Percentiles rank a stretch among this genome's conserved stretches.
phyloP scores from a whole-genome alignment of 345 rosid species.

The Salix arbutifolia region DNA sequence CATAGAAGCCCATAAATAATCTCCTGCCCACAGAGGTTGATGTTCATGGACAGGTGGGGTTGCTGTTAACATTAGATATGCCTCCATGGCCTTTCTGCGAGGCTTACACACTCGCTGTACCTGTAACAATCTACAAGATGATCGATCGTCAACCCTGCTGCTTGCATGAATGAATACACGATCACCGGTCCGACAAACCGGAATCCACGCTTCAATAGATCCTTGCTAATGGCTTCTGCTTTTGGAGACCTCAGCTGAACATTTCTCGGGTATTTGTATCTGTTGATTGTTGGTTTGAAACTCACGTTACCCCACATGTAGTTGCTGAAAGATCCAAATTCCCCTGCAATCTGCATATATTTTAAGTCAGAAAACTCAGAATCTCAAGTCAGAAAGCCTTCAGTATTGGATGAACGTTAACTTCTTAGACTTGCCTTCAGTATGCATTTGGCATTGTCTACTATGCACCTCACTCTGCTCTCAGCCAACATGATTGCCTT shows the following conservation, averaged over 20 bases:
- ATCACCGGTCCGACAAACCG: constrained; percentile 93
- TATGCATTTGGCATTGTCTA: constrained; percentile 87
- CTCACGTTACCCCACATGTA: constrained; percentile 85
- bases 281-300: constrained; percentile 67
- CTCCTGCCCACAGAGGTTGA: background rate
- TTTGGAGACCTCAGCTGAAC: constrained; percentile 80
- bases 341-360: constrained; percentile 49
- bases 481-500: constrained; percentile 75
- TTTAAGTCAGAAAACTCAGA: background rate
- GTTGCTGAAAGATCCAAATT: constrained; percentile 82
- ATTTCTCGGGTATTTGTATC: constrained; percentile 67
- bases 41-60: too few species aligned
- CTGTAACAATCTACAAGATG: constrained; percentile 86
- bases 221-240: constrained; percentile 83
- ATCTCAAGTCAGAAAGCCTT: background rate
- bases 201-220: constrained; percentile 72
- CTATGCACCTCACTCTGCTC: constrained; percentile 76
- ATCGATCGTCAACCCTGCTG: constrained; percentile 83
- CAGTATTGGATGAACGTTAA: background rate
- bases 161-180: constrained; percentile 88
- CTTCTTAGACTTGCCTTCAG: constrained; percentile 50
- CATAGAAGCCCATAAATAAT: background rate
- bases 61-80: constrained; percentile 37
- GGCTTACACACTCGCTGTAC: constrained; percentile 66
- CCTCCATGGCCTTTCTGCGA: constrained; percentile 90